A percentile compares a stretch with the other conserved stretches of the same genome.
Evolutionary conservation across 208 protist species (phyloP).

Genomic region (Tetramitus jugosus): DNA sequence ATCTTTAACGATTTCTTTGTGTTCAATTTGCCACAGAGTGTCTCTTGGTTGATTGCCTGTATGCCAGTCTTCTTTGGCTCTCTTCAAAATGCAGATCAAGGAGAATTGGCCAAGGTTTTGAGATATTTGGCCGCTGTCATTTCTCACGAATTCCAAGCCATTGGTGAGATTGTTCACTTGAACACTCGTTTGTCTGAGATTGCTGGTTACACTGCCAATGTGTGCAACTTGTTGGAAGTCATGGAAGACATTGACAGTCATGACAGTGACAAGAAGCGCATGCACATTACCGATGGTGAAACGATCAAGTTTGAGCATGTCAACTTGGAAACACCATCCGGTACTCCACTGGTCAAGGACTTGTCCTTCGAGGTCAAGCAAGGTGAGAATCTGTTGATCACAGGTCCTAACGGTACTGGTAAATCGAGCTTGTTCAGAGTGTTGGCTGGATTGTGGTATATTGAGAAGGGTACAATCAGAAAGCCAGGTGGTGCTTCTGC

Average conservation of each 20-base stretch:
- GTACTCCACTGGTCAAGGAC: slow-evolving; percentile 48
- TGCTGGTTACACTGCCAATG: slow-evolving; percentile 17
- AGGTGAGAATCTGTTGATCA: slow-evolving; percentile 66
- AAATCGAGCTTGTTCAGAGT: slow-evolving; percentile 46
- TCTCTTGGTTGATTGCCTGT: slow-evolving; percentile 4
- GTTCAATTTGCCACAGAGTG: slow-evolving; percentile 10
- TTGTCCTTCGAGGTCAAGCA: slow-evolving; percentile 57
- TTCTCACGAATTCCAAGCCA: slow-evolving; percentile 19
- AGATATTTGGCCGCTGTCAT: slow-evolving; percentile 19
- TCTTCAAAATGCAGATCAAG: neutral
- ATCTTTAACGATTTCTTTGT: slow-evolving; percentile 36
- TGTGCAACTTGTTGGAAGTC: slow-evolving; percentile 2
- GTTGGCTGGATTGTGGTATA: slow-evolving; percentile 61
- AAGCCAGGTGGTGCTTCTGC: slow-evolving; percentile 49
- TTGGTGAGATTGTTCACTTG: slow-evolving; percentile 20
- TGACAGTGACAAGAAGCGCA: slow-evolving; percentile 28
- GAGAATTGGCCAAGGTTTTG: slow-evolving; percentile 6
- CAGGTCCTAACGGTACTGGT: slow-evolving; percentile 74
- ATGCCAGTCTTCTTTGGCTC: slow-evolving; percentile 25
- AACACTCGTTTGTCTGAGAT: slow-evolving; percentile 10
- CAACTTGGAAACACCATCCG: slow-evolving; percentile 51
- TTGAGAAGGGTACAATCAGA: slow-evolving; percentile 51
- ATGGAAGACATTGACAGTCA: neutral
- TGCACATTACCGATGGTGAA: slow-evolving; percentile 41
- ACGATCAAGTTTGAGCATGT: slow-evolving; percentile 67